Percentiles rank a stretch among this genome's conserved stretches.
Conservation (phyloP, 176 grass and related monocot genomes). For the Eleusine coracana region DNA sequence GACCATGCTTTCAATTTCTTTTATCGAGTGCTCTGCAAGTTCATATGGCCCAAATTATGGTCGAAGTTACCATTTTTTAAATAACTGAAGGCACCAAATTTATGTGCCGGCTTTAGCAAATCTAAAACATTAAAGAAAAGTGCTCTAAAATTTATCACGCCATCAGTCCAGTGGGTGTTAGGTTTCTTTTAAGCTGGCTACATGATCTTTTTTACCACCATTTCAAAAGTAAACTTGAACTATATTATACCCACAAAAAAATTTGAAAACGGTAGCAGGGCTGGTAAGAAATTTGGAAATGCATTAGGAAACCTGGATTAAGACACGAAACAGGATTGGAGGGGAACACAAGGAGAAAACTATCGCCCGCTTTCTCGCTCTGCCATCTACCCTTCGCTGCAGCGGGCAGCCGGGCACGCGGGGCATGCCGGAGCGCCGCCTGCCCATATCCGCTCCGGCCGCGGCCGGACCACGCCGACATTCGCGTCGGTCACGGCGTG, state of each 20-base stretch:
- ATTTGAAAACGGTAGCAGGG: background rate
- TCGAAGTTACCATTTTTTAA: background rate
- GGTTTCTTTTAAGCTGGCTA: background rate
- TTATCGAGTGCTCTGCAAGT: background rate
- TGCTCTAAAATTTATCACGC: background rate
- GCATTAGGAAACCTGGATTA: no score
- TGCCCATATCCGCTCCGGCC: constrained; percentile 26
- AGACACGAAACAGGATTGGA: background rate
- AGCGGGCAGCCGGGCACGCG: background rate
- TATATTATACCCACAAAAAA: no score
- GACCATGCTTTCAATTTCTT: background rate
- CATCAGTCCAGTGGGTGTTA: background rate
- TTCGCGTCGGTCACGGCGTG: constrained; percentile 41
- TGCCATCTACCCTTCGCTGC: constrained; percentile 12
- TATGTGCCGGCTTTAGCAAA: background rate
- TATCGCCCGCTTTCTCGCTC: constrained; percentile 7
- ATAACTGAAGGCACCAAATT: background rate
- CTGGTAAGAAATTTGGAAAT: background rate
- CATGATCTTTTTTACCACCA: background rate
- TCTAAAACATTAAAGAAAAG: background rate
- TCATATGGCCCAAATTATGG: background rate
- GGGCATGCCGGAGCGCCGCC: constrained; percentile 48
- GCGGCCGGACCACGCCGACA: constrained; percentile 41
- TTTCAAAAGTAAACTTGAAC: background rate
- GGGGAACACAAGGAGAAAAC: background rate